phyloP scores from a whole-genome alignment of 345 rosid species.

The Corchorus capsularis region DNA sequence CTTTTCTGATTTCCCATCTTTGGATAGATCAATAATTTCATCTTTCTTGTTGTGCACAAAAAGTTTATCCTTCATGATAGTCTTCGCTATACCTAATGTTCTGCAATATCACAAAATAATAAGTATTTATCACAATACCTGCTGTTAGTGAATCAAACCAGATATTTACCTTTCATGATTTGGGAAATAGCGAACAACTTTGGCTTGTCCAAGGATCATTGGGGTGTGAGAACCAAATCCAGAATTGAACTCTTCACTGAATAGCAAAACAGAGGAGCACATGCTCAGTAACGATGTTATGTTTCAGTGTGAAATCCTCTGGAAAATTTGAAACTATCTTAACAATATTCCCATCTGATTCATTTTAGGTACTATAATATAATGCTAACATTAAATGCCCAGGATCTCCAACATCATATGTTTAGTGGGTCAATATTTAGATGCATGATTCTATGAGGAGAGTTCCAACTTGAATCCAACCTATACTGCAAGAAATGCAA shows the following conservation, averaged over 20 bases:
- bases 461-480: background rate
- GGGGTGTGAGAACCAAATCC: slow-evolving; percentile 99
- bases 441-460: background rate
- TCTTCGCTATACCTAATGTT: slow-evolving; percentile 68
- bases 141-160: slow-evolving; percentile 38
- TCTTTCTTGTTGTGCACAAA: slow-evolving; percentile 70
- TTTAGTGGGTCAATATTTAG: background rate
- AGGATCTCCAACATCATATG: background rate
- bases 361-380: background rate
- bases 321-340: background rate
- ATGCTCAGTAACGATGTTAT: slow-evolving; percentile 14
- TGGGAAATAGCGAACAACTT: slow-evolving; percentile 80
- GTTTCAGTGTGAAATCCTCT: background rate
- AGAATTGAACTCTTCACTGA: slow-evolving; percentile 91
- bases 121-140: slow-evolving; percentile 17
- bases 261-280: slow-evolving; percentile 19
- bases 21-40: slow-evolving; percentile 56
- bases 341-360: background rate
- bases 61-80: slow-evolving; percentile 67
- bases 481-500: background rate
- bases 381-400: slow-evolving; percentile 5
- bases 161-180: slow-evolving; percentile 71
- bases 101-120: slow-evolving; percentile 49
- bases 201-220: slow-evolving; percentile 89
- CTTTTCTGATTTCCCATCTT: slow-evolving; percentile 63